phyloP scores from a whole-genome alignment of 2,329 filamentous ascomycete species.

The Pseudocercospora fuligena region DNA sequence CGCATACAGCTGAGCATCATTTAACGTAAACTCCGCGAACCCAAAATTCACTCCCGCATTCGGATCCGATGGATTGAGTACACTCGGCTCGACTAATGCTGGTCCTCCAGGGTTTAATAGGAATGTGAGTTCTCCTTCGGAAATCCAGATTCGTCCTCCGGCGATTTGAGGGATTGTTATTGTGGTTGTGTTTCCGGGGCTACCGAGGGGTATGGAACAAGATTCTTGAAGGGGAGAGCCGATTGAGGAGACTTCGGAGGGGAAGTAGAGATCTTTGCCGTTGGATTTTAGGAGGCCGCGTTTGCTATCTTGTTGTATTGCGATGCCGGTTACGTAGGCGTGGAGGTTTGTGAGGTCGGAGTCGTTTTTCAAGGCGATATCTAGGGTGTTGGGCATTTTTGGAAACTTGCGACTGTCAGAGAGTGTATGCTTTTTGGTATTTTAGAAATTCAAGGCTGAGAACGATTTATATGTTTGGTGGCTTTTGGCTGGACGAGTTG shows the following conservation, averaged over 20 bases:
- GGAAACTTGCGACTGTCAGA: not conserved
- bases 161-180: slow-evolving; percentile 44
- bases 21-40: slow-evolving; percentile 56
- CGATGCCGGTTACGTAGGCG: slow-evolving; percentile 45
- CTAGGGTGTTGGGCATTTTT: slow-evolving; percentile 43
- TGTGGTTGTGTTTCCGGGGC: slow-evolving; percentile 39
- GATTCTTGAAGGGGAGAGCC: slow-evolving; percentile 41
- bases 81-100: slow-evolving; percentile 43
- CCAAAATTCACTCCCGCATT: slow-evolving; percentile 53
- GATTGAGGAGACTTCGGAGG: slow-evolving; percentile 38
- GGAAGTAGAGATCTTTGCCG: slow-evolving; percentile 43
- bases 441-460: too few species aligned
- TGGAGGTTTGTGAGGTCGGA: slow-evolving; percentile 39
- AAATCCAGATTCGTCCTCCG: slow-evolving; percentile 46
- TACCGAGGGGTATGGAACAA: slow-evolving; percentile 43
- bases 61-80: slow-evolving; percentile 47
- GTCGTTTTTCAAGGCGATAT: slow-evolving; percentile 43
- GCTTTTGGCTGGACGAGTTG: not conserved
- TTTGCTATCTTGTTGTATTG: slow-evolving; percentile 41
- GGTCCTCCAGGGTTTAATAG: slow-evolving; percentile 44
- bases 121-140: slow-evolving; percentile 43
- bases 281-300: slow-evolving; percentile 43
- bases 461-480: not conserved
- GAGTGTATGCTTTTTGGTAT: not conserved
- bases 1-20: slow-evolving; percentile 53